A percentile compares a stretch with the other conserved stretches of the same genome.
Evolutionary conservation across 306 rosid genomes (phyloP).

Genomic region (Medicago truncatula): DNA sequence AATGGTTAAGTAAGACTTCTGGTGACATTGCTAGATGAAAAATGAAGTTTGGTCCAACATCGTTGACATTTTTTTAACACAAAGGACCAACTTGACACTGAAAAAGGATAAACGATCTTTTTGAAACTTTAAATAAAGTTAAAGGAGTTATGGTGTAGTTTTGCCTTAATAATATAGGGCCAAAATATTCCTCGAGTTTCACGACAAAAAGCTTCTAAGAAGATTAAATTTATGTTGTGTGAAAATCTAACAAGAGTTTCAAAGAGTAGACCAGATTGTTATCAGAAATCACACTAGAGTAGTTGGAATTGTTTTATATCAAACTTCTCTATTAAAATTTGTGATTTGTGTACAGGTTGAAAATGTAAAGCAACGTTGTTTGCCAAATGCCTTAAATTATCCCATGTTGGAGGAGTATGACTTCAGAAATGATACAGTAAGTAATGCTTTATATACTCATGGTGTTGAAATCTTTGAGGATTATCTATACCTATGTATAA

Average conservation of each 20-base stretch:
- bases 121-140: too few relatives aligned
- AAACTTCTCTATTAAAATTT: conserved; percentile 13
- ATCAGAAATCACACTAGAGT: conserved; percentile 28
- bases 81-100: too few relatives aligned
- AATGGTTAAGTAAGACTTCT: too few relatives aligned
- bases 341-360: conserved; percentile 71
- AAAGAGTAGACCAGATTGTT: conserved; percentile 24
- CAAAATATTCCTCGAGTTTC: conserved; percentile 10
- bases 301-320: conserved; percentile 32
- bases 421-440: conserved; percentile 95
- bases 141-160: neutral
- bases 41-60: too few relatives aligned
- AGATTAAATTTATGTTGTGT: conserved; percentile 2
- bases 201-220: conserved; percentile 28
- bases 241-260: conserved; percentile 1
- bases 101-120: too few relatives aligned
- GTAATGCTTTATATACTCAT: conserved; percentile 43
- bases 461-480: conserved; percentile 20
- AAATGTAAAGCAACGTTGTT: conserved; percentile 94
- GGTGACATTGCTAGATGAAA: too few relatives aligned
- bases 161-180: neutral
- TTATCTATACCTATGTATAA: neutral
- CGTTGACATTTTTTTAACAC: too few relatives aligned
- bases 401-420: conserved; percentile 99
- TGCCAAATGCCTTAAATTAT: conserved; percentile 91